Evolutionary conservation across 768 basidiomycete genomes (phyloP).

Genomic region (Tylopilus sp.): DNA sequence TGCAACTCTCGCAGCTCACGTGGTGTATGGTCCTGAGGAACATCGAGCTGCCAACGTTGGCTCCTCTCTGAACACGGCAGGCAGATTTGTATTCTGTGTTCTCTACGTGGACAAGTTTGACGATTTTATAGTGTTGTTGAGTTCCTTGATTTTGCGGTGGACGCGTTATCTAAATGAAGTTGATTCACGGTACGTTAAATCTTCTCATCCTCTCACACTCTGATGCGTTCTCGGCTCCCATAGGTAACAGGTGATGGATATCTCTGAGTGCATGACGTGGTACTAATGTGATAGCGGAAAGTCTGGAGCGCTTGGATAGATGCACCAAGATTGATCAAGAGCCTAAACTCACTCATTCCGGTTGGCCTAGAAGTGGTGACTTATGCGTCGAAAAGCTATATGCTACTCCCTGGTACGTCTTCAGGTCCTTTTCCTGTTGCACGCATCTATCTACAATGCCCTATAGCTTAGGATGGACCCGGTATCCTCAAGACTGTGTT

Average conservation of each 20-base stretch:
- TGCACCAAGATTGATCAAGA: not conserved
- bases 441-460: not conserved
- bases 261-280: no score
- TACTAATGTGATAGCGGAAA: not conserved
- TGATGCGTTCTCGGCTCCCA: no score
- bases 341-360: not conserved
- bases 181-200: constrained; percentile 38
- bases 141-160: constrained; percentile 49
- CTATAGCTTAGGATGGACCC: not conserved
- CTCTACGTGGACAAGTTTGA: not conserved
- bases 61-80: constrained; percentile 39
- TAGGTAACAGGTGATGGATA: not conserved
- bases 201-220: no score
- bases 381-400: constrained; percentile 3
- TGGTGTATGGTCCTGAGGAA: constrained; percentile 3
- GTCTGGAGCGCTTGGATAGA: not conserved
- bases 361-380: not conserved
- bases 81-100: constrained; percentile 20
- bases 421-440: no score
- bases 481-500: not conserved
- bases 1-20: not conserved
- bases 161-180: constrained; percentile 43
- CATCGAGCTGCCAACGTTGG: constrained; percentile 29
- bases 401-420: constrained; percentile 1
- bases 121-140: constrained; percentile 45